A percentile compares a stretch with the other conserved stretches of the same genome.
These are phyloP conservation scores for Phytophthora capsici DNA, from an alignment of 352 stramenopile genomes.

Conservation along the genomic window DNA sequence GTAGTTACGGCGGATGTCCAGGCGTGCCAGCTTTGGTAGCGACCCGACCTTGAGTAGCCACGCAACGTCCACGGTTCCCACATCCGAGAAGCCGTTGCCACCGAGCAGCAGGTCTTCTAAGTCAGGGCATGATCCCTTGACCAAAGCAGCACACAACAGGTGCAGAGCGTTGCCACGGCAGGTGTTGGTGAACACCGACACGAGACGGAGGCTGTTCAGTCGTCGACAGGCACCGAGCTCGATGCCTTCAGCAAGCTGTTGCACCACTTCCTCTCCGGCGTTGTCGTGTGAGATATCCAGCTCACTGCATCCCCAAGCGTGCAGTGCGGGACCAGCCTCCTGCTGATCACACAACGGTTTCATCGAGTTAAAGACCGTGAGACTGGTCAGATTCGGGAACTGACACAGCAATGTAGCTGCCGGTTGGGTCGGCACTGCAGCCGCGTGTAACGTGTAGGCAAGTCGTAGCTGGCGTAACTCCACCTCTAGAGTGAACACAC, in stretches of 20 bases:
- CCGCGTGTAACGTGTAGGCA: constrained; percentile 42
- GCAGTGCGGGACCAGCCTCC: constrained; percentile 57
- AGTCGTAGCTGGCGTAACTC: constrained; percentile 56
- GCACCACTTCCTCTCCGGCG: constrained; percentile 66
- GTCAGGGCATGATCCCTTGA: constrained; percentile 67
- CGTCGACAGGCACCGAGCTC: constrained; percentile 64
- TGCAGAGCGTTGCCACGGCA: constrained; percentile 76
- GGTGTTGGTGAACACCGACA: constrained; percentile 85
- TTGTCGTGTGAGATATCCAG: constrained; percentile 85
- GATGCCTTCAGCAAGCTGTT: constrained; percentile 72
- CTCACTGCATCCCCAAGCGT: constrained; percentile 81
- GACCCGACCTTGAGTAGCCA: constrained; percentile 71
- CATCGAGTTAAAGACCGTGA: constrained; percentile 66
- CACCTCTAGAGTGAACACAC: constrained; percentile 64
- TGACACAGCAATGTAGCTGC: constrained; percentile 51
- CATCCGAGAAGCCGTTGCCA: constrained; percentile 80
- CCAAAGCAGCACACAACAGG: constrained; percentile 65
- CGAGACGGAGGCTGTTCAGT: constrained; percentile 61
- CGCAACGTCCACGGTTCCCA: constrained; percentile 76
- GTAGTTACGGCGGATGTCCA: constrained; percentile 85
- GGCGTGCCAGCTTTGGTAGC: constrained; percentile 66
- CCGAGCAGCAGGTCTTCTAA: constrained; percentile 73
- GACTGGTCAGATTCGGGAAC: constrained; percentile 62
- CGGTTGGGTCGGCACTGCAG: constrained; percentile 31
- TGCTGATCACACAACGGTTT: constrained; percentile 63